Conservation (phyloP, 495 filamentous ascomycete species). For the Penicillium subrubescens region DNA sequence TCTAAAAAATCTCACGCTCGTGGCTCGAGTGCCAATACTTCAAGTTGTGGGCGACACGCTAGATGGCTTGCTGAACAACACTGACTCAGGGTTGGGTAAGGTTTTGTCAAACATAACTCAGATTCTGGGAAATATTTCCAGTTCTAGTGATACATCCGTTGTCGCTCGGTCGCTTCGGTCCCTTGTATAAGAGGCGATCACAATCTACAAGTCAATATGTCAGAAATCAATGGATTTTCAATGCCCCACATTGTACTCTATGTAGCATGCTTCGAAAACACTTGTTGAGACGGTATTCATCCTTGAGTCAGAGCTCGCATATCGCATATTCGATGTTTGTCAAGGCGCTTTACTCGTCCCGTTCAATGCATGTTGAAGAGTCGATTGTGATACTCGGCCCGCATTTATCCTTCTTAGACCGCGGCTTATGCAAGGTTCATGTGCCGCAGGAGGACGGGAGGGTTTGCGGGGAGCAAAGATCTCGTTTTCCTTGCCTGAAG, state of each 20-base stretch:
- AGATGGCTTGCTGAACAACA: conserved; percentile 13
- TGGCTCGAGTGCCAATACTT: conserved; percentile 37
- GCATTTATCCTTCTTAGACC: background rate
- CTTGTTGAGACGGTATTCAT: background rate
- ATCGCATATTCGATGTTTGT: background rate
- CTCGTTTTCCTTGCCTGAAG: background rate
- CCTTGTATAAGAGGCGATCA: conserved; percentile 1
- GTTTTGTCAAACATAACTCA: conserved; percentile 13
- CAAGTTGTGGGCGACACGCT: conserved; percentile 36
- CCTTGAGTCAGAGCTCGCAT: background rate
- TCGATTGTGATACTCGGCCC: background rate
- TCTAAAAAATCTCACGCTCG: conserved; percentile 44
- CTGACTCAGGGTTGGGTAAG: conserved; percentile 9
- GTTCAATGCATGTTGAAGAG: background rate
- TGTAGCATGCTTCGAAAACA: background rate
- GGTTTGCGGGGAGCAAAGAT: background rate
- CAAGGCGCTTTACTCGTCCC: background rate
- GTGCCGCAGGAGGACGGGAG: background rate
- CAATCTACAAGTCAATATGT: background rate
- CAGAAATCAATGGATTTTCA: background rate
- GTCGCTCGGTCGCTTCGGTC: background rate
- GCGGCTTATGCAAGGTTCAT: background rate
- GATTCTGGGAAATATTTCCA: conserved; percentile 2
- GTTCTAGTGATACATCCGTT: background rate
- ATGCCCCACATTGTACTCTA: background rate